Conservation (phyloP, 1,284 basidiomycete species). For the Coriolopsis trogii region DNA sequence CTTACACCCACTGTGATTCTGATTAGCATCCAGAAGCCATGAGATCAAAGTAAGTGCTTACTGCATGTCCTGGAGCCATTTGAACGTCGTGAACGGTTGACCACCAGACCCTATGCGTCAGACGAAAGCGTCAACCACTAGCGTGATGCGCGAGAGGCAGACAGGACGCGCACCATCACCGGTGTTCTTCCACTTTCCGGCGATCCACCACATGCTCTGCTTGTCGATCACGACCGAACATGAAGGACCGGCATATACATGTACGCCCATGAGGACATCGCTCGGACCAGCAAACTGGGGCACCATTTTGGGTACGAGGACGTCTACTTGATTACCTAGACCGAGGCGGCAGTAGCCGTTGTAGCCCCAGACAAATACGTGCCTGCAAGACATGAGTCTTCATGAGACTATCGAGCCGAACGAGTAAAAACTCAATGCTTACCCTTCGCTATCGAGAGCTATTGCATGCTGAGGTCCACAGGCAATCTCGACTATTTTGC, state of each 20-base stretch:
- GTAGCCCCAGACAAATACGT: conserved; percentile 88
- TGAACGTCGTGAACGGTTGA: conserved; percentile 82
- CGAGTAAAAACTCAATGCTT: conserved; percentile 22
- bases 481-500: conserved; percentile 79
- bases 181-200: conserved; percentile 91
- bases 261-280: conserved; percentile 60
- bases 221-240: conserved; percentile 85
- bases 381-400: conserved; percentile 37
- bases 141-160: conserved; percentile 16
- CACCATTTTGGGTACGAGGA: conserved; percentile 73
- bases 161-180: conserved; percentile 77
- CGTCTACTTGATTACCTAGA: conserved; percentile 84
- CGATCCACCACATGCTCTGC: conserved; percentile 84
- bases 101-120: conserved; percentile 65
- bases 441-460: conserved; percentile 81
- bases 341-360: conserved; percentile 83
- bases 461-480: conserved; percentile 89
- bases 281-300: conserved; percentile 83
- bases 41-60: conserved; percentile 35
- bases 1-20: conserved; percentile 65
- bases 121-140: conserved; percentile 6
- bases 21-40: conserved; percentile 1
- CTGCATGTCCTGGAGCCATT: conserved; percentile 82
- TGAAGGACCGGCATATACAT: conserved; percentile 81
- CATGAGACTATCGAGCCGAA: neutral